Percentiles rank a stretch among this genome's conserved stretches.
These are phyloP conservation scores for Wallacemonas sp. DNA, from an alignment of 208 protist genomes.

Conservation along the genomic window DNA sequence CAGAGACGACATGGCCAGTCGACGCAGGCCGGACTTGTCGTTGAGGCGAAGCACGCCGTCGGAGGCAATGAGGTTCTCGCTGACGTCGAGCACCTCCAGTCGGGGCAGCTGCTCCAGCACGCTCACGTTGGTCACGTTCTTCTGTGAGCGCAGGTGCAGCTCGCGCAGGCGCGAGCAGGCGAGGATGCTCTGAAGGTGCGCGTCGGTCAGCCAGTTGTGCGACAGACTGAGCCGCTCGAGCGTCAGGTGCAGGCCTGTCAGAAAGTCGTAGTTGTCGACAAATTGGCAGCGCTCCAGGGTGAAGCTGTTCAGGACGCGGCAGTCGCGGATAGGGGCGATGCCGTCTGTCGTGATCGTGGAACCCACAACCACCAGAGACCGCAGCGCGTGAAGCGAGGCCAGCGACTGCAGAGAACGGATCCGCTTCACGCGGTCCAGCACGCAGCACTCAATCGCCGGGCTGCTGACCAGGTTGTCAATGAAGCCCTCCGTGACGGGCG, in stretches of 20 bases:
- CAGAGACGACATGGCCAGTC: slow-evolving; percentile 8
- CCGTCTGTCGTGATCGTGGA: slow-evolving; percentile 63
- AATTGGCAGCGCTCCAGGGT: slow-evolving; percentile 74
- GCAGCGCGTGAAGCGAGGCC: slow-evolving; percentile 36
- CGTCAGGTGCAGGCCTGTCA: slow-evolving; percentile 27
- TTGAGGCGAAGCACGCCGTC: slow-evolving; percentile 24
- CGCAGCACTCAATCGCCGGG: slow-evolving; percentile 53
- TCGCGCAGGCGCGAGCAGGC: slow-evolving; percentile 48
- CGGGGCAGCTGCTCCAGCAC: slow-evolving; percentile 36
- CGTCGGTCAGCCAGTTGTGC: slow-evolving; percentile 51
- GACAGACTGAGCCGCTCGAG: slow-evolving; percentile 51
- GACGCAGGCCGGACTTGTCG: slow-evolving; percentile 14
- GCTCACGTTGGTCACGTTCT: slow-evolving; percentile 46
- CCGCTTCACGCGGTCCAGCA: slow-evolving; percentile 63
- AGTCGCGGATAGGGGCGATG: slow-evolving; percentile 40
- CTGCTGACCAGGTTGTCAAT: slow-evolving; percentile 51
- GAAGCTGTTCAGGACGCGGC: slow-evolving; percentile 43
- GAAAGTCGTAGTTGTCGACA: slow-evolving; percentile 54
- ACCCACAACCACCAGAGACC: slow-evolving; percentile 48
- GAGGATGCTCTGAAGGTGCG: slow-evolving; percentile 47
- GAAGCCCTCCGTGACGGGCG: slow-evolving; percentile 54
- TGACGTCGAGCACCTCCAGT: slow-evolving; percentile 53
- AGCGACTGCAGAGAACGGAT: slow-evolving; percentile 61
- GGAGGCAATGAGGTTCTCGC: slow-evolving; percentile 49
- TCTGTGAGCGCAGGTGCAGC: slow-evolving; percentile 59